Base-by-base conservation (phyloP, 1,139 yeast genomes). In the Zygosaccharomyces pseudobailii region DNA sequence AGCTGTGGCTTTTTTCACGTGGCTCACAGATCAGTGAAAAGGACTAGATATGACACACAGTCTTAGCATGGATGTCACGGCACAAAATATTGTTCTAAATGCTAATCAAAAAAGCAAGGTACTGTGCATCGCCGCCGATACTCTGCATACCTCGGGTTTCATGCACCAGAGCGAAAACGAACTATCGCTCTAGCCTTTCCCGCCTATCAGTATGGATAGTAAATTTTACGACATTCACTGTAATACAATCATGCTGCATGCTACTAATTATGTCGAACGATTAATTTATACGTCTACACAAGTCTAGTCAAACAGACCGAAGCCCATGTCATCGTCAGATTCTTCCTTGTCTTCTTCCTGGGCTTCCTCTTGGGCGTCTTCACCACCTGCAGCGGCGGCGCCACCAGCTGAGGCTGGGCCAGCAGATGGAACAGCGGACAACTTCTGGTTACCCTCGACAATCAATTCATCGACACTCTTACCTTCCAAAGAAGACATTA, bases 281-380 rank as follows among this genome's bases (percentile, higher is more conserved):
- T 30, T 30, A 30, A 30, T 30, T n/a, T 30, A 30, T 30, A 30
- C 33, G 33, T 7, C 33, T 30, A 30, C 33, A 24, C 41, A 23
- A 13, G 25, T 43, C 74, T 84, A 85, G 76, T 84, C 94, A 81
- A 85, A 85, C 74, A 85, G 80, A 78, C 92, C 92, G 84, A 84
- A 82, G 65, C 90, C 92, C 90, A 85, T 84, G 73, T 83, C 92
- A 67, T 78, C 84, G 70, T 82, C 89, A 58, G 76, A 72, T 69
- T 70, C 75, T 27, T 48, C 51, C 43, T 42, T 41, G 25, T 70
- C 80, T 58, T 73, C 84, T 60, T 72, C 86, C 66, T 72, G 84
- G 56, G 70, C 84, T 53, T 69, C 87, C 53, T 70, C 86, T 58
- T 73, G 84, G 54, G 73, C 85, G 53, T 71, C 80, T 52, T 71